Evolutionary conservation across 1,284 basidiomycete species (phyloP), one percentile per base, ranked within the genome.

Genomic region (Ustilago cynodontis): DNA sequence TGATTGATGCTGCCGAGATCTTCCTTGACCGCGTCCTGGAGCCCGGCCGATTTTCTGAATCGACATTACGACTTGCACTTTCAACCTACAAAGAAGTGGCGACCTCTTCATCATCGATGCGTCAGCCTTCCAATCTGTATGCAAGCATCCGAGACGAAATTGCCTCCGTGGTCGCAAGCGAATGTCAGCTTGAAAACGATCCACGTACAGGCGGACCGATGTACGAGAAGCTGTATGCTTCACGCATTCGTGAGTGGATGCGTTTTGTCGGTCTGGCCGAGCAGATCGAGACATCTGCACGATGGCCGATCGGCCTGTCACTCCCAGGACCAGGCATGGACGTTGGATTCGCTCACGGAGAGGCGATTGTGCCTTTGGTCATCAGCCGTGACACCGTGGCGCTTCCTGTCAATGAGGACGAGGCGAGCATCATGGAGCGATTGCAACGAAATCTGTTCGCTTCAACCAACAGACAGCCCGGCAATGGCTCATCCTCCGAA

Each of bases 231-330:
- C 70, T 77, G 24, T 69, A 69, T n/a, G 65, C 66, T 14, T 58
- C 65, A 16, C 59, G 74, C 20, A 43, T 77, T 3, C 63, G 73
- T 22, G 81, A 82, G 35, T 85, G 83, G 83, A 73, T 78, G 64
- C 78, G 75, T n/a, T 80, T 82, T 59, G 71, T 78, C 5, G 78
- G 78, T 9, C 71, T 82, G 11, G 71, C 76, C 41, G 81, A 83
- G 63, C 76, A 82, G 61, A 66, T 77, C 58, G 83, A 85, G 60
- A 70, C 72, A 20, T 67, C 70, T 0, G 83, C 79, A 22, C 68
- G 77, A 41, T 85, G 80, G 80, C 80, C 81, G 3, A 73, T 85
- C 26, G 62, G 61, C 1, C 59, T 82, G 22, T 57, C 71, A 18
- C 58, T 69, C 29, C 70, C 70, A 22, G 52, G 50, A 1, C 43